These are phyloP conservation scores for Kingdonia uniflora DNA, from an alignment of 164 flowering plant species.

Conservation along the genomic window DNA sequence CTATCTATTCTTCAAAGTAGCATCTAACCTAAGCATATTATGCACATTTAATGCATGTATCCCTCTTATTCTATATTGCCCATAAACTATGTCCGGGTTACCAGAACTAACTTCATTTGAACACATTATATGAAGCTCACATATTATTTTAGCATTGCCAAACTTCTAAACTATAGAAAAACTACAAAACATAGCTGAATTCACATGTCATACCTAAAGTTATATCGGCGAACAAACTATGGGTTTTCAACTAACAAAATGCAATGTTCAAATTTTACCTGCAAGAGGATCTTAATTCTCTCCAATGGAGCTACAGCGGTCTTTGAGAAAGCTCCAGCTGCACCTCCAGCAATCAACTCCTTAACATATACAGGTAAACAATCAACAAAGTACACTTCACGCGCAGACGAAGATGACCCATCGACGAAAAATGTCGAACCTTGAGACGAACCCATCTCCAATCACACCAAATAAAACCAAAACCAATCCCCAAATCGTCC, in stretches of 20 bases:
- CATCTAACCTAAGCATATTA: no score
- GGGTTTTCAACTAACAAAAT: no score
- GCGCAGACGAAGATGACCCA: conserved; percentile 27
- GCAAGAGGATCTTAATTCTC: conserved; percentile 72
- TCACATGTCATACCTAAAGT: background rate
- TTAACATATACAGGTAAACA: conserved; percentile 68
- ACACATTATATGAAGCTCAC: no score
- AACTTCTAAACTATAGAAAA: no score
- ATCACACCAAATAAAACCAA: conserved; percentile 12
- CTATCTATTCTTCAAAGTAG: no score
- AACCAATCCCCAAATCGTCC: background rate
- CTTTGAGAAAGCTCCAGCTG: conserved; percentile 84
- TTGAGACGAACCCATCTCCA: conserved; percentile 78
- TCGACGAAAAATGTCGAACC: conserved; percentile 54
- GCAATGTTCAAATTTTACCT: no score
- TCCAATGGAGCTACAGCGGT: conserved; percentile 89
- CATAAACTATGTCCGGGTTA: no score
- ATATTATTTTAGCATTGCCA: no score
- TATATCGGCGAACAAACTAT: background rate
- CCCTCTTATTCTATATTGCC: no score
- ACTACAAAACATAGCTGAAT: no score
- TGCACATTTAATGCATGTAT: no score
- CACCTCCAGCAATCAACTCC: conserved; percentile 90
- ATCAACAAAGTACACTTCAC: conserved; percentile 37
- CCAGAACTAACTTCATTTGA: no score